Conservation (phyloP, 2,329 filamentous ascomycete species). For the Aspergillus flavus region DNA sequence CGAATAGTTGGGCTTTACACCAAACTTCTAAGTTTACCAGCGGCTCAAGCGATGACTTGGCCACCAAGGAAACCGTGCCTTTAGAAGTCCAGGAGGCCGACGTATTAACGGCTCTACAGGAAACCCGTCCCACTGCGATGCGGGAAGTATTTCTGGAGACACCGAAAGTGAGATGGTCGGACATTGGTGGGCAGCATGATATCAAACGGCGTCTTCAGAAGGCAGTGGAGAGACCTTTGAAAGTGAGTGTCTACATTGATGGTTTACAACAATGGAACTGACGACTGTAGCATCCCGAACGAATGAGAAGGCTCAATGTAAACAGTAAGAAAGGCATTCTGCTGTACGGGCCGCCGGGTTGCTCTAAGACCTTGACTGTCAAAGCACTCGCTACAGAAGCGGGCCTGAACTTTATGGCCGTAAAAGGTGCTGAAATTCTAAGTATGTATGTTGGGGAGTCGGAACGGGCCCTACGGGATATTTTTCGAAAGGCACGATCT, state of each 20-base stretch:
- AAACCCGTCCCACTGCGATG: constrained; percentile 81
- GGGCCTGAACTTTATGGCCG: constrained; percentile 88
- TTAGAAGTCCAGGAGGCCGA: constrained; percentile 40
- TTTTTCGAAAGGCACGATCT: constrained; percentile 83
- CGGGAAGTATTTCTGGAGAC: constrained; percentile 87
- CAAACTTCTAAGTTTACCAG: background rate
- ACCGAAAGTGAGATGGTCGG: constrained; percentile 80
- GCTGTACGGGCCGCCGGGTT: constrained; percentile 89
- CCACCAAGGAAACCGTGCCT: constrained; percentile 21
- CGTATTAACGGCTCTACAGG: constrained; percentile 58
- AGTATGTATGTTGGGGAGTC: constrained; percentile 98
- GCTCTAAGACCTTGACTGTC: constrained; percentile 90
- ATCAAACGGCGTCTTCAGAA: constrained; percentile 70
- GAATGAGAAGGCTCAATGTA: constrained; percentile 54
- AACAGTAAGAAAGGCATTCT: constrained; percentile 78
- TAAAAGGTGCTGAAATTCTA: constrained; percentile 90
- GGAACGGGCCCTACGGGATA: constrained; percentile 79
- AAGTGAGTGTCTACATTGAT: constrained; percentile 38
- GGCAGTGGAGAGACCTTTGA: constrained; percentile 61
- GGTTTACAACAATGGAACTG: background rate
- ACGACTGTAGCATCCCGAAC: constrained; percentile 48
- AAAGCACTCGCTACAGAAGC: constrained; percentile 90
- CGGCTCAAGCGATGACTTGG: constrained; percentile 1
- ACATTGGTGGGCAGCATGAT: constrained; percentile 81
- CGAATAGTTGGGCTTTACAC: background rate